These are phyloP conservation scores for Fomitopsis palustris DNA, from an alignment of 1,284 basidiomycete species.

Conservation along the genomic window DNA sequence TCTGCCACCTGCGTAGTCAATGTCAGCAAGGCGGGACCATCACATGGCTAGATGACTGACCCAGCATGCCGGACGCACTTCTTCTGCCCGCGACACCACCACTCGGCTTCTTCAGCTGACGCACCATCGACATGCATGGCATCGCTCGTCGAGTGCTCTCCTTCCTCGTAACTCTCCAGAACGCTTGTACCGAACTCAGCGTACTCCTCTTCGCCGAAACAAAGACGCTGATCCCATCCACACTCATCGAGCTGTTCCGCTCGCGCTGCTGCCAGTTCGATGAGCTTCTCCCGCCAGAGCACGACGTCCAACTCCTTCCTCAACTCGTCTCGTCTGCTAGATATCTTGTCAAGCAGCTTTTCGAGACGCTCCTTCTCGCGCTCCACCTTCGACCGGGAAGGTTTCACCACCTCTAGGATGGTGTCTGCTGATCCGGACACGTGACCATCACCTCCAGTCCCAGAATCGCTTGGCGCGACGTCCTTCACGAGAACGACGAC, in stretches of 20 bases:
- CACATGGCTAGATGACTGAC: conserved; percentile 30
- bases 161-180: conserved; percentile 63
- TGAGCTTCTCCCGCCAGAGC: conserved; percentile 60
- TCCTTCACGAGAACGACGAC: conserved; percentile 43
- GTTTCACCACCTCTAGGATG: conserved; percentile 21
- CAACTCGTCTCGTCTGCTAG: conserved; percentile 55
- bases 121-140: conserved; percentile 40
- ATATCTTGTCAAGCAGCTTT: conserved; percentile 48
- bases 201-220: conserved; percentile 74
- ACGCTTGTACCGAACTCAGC: conserved; percentile 59
- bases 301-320: conserved; percentile 66
- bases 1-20: conserved; percentile 61
- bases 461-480: conserved; percentile 2
- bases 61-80: conserved; percentile 77
- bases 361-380: conserved; percentile 53
- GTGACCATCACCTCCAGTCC: background rate
- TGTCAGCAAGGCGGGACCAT: conserved; percentile 6
- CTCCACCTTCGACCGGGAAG: conserved; percentile 36
- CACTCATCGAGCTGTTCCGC: conserved; percentile 61
- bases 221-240: conserved; percentile 83
- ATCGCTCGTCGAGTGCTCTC: conserved; percentile 28
- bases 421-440: background rate
- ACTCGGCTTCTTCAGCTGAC: conserved; percentile 44
- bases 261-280: conserved; percentile 60
- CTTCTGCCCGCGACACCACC: conserved; percentile 74